These are phyloP conservation scores for Pythium phragmiticola DNA, from an alignment of 352 stramenopile genomes.

Conservation along the genomic window DNA sequence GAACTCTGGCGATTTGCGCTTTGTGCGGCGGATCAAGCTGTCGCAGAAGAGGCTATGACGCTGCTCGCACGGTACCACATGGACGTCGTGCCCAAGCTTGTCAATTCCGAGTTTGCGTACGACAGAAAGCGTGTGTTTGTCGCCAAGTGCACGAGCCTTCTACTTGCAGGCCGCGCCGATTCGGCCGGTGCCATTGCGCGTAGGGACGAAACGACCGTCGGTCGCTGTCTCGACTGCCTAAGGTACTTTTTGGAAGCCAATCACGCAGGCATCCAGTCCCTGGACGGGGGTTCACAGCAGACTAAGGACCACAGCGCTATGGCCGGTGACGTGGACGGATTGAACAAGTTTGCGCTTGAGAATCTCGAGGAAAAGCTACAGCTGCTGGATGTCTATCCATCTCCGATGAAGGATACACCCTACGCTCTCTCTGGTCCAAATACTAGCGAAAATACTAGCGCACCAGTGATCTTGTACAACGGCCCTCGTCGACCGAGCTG, in stretches of 20 bases:
- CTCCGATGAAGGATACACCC: constrained; percentile 55
- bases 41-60: constrained; percentile 66
- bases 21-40: constrained; percentile 32
- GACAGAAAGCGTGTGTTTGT: constrained; percentile 48
- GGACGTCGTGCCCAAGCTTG: constrained; percentile 42
- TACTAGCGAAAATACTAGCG: neutral
- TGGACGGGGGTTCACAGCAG: neutral
- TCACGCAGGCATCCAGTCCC: neutral
- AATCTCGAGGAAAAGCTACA: constrained; percentile 59
- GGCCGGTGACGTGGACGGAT: neutral
- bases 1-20: constrained; percentile 67
- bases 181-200: neutral
- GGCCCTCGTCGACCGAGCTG: constrained; percentile 52
- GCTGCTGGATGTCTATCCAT: constrained; percentile 60
- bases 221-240: constrained; percentile 67
- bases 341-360: constrained; percentile 35
- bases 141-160: constrained; percentile 54
- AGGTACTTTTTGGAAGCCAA: constrained; percentile 63
- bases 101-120: constrained; percentile 28
- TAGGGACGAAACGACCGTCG: constrained; percentile 27
- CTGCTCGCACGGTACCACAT: constrained; percentile 57
- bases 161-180: neutral
- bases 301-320: neutral
- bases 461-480: constrained; percentile 21
- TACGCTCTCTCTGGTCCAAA: neutral